phyloP scores from a whole-genome alignment of 1,284 basidiomycete genomes.

The Ustilago hordei region DNA sequence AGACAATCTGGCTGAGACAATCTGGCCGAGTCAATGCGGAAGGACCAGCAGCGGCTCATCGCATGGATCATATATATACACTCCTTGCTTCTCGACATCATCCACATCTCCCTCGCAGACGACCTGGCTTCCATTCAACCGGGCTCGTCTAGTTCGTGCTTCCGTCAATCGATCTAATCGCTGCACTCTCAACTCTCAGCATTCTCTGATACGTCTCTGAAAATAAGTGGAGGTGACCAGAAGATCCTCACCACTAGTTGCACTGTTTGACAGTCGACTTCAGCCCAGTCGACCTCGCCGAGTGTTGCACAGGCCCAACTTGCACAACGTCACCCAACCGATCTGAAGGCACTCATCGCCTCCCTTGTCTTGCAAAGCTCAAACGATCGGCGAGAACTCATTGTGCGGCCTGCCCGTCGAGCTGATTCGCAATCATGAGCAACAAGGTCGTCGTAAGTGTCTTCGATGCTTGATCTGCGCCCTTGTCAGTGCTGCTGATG shows the following conservation, averaged over 20 bases:
- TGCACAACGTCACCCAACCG: not conserved
- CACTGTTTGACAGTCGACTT: not conserved
- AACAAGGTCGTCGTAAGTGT: slow-evolving; percentile 58
- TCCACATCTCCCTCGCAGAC: slow-evolving; percentile 8
- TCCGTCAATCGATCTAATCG: slow-evolving; percentile 10
- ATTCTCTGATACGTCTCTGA: not conserved
- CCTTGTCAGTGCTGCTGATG: not conserved
- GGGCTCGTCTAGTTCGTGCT: slow-evolving; percentile 25
- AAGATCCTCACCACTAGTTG: not conserved
- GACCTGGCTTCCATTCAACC: slow-evolving; percentile 16
- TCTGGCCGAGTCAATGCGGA: slow-evolving; percentile 23
- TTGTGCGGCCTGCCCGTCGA: not conserved
- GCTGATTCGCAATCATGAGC: slow-evolving; percentile 41
- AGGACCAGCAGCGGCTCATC: slow-evolving; percentile 29
- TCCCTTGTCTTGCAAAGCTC: not conserved
- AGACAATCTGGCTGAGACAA: slow-evolving; percentile 21
- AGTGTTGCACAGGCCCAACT: not conserved
- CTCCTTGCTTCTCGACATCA: slow-evolving; percentile 17
- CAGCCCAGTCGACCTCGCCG: not conserved
- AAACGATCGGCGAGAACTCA: not conserved
- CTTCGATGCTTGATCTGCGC: not conserved
- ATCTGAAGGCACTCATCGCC: not conserved
- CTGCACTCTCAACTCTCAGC: slow-evolving; percentile 3
- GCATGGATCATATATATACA: slow-evolving; percentile 39
- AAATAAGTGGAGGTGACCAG: not conserved